Evolutionary conservation across 148 eudicot species (phyloP).

Genomic region (Camellia granthamiana): DNA sequence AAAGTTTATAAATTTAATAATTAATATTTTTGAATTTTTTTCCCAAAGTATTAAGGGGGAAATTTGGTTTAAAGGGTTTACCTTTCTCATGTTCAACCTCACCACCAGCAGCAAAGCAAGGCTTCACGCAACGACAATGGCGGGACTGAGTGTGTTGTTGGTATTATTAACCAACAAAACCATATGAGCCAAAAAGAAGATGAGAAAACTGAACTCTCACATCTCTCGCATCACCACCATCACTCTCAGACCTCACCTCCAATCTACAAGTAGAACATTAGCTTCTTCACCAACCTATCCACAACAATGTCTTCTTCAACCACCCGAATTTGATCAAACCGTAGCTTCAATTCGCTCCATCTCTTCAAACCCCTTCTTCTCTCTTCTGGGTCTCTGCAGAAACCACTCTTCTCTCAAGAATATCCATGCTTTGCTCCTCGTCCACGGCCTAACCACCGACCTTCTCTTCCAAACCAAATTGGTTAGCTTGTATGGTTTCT

Average conservation of each 20-base stretch:
- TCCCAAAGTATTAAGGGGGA: too few relatives aligned
- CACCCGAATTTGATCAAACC: conserved; percentile 14
- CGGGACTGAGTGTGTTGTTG: background rate
- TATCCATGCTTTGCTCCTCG: conserved; percentile 58
- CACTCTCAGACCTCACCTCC: conserved; percentile 2
- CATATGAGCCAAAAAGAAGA: background rate
- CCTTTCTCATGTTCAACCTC: too few relatives aligned
- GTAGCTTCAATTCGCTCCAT: conserved; percentile 29
- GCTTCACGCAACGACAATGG: background rate
- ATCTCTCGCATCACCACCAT: conserved; percentile 9
- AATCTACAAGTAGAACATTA: conserved; percentile 13
- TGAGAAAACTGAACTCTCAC: conserved; percentile 13
- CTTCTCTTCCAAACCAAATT: conserved; percentile 51
- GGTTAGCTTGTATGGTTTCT: conserved; percentile 53
- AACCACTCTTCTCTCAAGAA: conserved; percentile 34
- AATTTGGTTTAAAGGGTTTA: too few relatives aligned
- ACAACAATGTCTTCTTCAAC: background rate
- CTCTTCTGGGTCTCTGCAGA: conserved; percentile 49
- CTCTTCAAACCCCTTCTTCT: conserved; percentile 45
- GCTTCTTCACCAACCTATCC: conserved; percentile 21
- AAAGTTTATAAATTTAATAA: too few relatives aligned
- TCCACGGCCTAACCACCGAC: conserved; percentile 40
- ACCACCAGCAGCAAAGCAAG: too few relatives aligned
- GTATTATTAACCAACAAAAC: background rate
- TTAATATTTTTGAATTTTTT: too few relatives aligned